Evolutionary conservation across 1,139 yeast genomes (phyloP).

Genomic region (Lodderomyces metapsilosis): DNA sequence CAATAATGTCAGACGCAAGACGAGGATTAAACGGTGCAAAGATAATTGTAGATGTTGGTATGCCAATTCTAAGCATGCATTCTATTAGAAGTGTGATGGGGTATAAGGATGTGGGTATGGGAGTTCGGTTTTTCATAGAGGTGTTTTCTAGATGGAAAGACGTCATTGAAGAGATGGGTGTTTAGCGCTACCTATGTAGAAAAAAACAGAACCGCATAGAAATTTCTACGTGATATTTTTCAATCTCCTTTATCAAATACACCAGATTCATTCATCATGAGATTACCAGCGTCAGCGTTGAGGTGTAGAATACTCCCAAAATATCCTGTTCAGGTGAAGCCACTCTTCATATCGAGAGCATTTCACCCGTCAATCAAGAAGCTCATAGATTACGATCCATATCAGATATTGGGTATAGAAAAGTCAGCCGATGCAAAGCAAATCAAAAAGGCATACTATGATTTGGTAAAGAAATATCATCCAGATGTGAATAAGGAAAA

Average conservation of each 20-base stretch:
- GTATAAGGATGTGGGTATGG: slow-evolving; percentile 65
- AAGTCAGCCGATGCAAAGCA: slow-evolving; percentile 72
- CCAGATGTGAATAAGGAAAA: slow-evolving; percentile 95
- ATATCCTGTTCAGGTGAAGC: not conserved
- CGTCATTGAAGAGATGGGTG: slow-evolving; percentile 14
- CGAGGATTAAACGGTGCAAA: slow-evolving; percentile 60
- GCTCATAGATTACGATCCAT: slow-evolving; percentile 65
- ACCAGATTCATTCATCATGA: slow-evolving; percentile 8
- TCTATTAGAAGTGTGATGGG: slow-evolving; percentile 78
- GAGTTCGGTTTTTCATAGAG: slow-evolving; percentile 60
- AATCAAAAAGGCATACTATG: slow-evolving; percentile 91
- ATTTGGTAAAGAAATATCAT: slow-evolving; percentile 88
- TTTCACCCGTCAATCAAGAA: slow-evolving; percentile 27
- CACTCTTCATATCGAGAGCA: slow-evolving; percentile 12
- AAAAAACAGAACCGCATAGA: not conserved
- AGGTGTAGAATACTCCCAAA: not conserved
- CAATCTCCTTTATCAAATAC: not conserved
- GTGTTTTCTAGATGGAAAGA: slow-evolving; percentile 61
- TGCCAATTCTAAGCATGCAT: slow-evolving; percentile 80
- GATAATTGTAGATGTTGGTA: slow-evolving; percentile 69
- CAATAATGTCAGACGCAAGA: slow-evolving; percentile 51
- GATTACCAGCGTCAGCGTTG: slow-evolving; percentile 5
- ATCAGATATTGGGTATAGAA: slow-evolving; percentile 75
- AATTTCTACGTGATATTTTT: slow-evolving; percentile 2
- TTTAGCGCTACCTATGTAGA: not conserved